A percentile compares a stretch with the other conserved stretches of the same genome.
Evolutionary conservation across 2,329 filamentous ascomycete genomes (phyloP).

Genomic region (Colletotrichum gloeosporioides): DNA sequence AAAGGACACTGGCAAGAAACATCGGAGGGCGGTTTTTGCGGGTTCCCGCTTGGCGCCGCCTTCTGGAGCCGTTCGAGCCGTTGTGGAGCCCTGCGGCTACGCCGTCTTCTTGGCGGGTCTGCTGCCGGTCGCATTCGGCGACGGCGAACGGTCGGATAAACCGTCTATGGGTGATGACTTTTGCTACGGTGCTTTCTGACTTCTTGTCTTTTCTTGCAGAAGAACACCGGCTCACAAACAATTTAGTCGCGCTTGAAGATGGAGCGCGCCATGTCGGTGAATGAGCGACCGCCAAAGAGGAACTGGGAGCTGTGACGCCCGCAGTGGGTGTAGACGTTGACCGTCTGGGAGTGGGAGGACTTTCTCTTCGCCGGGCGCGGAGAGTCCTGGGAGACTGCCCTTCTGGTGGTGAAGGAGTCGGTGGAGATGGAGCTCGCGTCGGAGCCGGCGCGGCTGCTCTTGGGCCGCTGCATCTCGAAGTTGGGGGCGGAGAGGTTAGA

Average conservation of each 20-base stretch:
- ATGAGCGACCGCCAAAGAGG: slow-evolving; percentile 54
- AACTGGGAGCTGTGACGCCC: slow-evolving; percentile 60
- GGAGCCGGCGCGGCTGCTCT: slow-evolving; percentile 19
- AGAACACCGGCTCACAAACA: neutral
- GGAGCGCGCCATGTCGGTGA: slow-evolving; percentile 47
- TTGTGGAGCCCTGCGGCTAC: neutral
- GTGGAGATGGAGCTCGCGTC: slow-evolving; percentile 10
- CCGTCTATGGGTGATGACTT: neutral
- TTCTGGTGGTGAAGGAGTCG: slow-evolving; percentile 24
- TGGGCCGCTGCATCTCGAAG: slow-evolving; percentile 7
- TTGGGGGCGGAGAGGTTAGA: neutral
- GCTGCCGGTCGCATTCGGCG: neutral
- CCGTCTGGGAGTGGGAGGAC: slow-evolving; percentile 38
- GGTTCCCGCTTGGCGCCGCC: neutral
- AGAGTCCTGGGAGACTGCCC: slow-evolving; percentile 15
- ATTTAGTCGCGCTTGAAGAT: slow-evolving; percentile 35
- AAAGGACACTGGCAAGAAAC: neutral
- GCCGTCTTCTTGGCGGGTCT: slow-evolving; percentile 2
- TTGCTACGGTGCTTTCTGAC: neutral
- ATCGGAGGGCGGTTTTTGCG: neutral
- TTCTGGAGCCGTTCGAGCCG: neutral
- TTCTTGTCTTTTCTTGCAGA: neutral
- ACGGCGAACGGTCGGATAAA: neutral
- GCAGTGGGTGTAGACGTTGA: slow-evolving; percentile 60
- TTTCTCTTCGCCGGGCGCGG: slow-evolving; percentile 31